phyloP scores from a whole-genome alignment of 2,329 filamentous ascomycete species.

The Raffaelea deltoideospora region DNA sequence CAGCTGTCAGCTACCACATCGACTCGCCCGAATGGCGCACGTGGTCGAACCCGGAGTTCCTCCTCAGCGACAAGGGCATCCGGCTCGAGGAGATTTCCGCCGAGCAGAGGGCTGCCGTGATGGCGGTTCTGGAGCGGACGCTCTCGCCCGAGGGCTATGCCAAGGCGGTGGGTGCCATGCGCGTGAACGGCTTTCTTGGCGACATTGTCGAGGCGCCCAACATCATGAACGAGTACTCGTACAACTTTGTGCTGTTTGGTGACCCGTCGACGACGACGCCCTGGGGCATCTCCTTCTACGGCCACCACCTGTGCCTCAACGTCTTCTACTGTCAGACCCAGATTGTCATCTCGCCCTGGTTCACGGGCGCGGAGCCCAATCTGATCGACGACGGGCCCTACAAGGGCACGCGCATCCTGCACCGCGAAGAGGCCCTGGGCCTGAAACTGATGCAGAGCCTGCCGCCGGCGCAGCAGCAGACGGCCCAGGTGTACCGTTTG shows the following conservation, averaged over 20 bases:
- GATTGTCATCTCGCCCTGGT: slow-evolving; percentile 58
- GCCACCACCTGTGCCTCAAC: slow-evolving; percentile 63
- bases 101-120: slow-evolving; percentile 29
- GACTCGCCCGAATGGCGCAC: slow-evolving; percentile 59
- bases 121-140: slow-evolving; percentile 39
- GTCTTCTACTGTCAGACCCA: slow-evolving; percentile 51
- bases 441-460: slow-evolving; percentile 57
- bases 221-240: slow-evolving; percentile 61
- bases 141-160: slow-evolving; percentile 56
- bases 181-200: slow-evolving; percentile 61
- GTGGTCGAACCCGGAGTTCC: slow-evolving; percentile 58
- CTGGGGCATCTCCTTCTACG: slow-evolving; percentile 65
- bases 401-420: slow-evolving; percentile 49
- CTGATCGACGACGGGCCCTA: slow-evolving; percentile 50
- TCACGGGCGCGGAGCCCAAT: slow-evolving; percentile 70
- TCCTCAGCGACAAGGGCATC: slow-evolving; percentile 52
- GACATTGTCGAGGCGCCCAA: slow-evolving; percentile 44
- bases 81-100: slow-evolving; percentile 46
- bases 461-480: slow-evolving; percentile 23
- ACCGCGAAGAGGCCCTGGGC: slow-evolving; percentile 47
- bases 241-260: slow-evolving; percentile 63
- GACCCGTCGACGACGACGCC: slow-evolving; percentile 37
- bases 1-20: slow-evolving; percentile 41
- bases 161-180: slow-evolving; percentile 56
- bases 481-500: slow-evolving; percentile 40